A percentile compares a stretch with the other conserved stretches of the same genome.
Conservation (phyloP, 2,329 filamentous ascomycete genomes). For the Hypoxylon sp. region DNA sequence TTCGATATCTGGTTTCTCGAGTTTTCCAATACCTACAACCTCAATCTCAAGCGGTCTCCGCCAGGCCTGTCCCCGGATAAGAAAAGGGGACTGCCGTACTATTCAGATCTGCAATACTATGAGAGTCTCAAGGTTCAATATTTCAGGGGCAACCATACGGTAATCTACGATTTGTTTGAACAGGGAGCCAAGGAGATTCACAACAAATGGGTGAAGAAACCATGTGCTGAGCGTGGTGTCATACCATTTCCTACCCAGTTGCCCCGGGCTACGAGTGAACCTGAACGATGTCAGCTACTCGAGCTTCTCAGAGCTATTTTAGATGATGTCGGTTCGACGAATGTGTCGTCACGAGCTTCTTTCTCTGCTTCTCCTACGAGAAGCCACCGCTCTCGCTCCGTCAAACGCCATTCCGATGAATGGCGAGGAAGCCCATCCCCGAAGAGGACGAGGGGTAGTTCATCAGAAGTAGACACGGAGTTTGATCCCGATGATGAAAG, state of each 20-base stretch:
- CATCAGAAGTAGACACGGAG: slow-evolving; percentile 40
- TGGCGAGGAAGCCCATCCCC: slow-evolving; percentile 37
- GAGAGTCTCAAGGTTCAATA: slow-evolving; percentile 47
- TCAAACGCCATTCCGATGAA: slow-evolving; percentile 50
- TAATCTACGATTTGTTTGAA: slow-evolving; percentile 44
- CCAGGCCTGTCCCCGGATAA: slow-evolving; percentile 43
- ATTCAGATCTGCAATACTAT: slow-evolving; percentile 49
- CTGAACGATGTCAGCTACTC: slow-evolving; percentile 48
- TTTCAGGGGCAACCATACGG: slow-evolving; percentile 38
- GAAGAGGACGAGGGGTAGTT: slow-evolving; percentile 44
- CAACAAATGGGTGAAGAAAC: slow-evolving; percentile 52
- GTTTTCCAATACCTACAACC: slow-evolving; percentile 51
- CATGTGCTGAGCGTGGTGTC: slow-evolving; percentile 43
- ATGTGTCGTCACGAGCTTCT: slow-evolving; percentile 21
- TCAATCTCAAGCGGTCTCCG: slow-evolving; percentile 49
- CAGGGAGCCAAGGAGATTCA: slow-evolving; percentile 48
- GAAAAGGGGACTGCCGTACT: slow-evolving; percentile 39
- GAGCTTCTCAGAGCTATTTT: slow-evolving; percentile 46
- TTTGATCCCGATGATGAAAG: slow-evolving; percentile 40
- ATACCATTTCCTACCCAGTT: slow-evolving; percentile 43
- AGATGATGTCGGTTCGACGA: slow-evolving; percentile 38
- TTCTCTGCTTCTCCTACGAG: slow-evolving; percentile 33
- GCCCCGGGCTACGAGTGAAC: slow-evolving; percentile 48
- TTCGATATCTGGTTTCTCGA: slow-evolving; percentile 53
- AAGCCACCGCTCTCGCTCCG: slow-evolving; percentile 23